Percentiles rank a stretch among this genome's conserved stretches.
phyloP scores from a whole-genome alignment of 495 filamentous ascomycete species.

The Aspergillus homomorphus region DNA sequence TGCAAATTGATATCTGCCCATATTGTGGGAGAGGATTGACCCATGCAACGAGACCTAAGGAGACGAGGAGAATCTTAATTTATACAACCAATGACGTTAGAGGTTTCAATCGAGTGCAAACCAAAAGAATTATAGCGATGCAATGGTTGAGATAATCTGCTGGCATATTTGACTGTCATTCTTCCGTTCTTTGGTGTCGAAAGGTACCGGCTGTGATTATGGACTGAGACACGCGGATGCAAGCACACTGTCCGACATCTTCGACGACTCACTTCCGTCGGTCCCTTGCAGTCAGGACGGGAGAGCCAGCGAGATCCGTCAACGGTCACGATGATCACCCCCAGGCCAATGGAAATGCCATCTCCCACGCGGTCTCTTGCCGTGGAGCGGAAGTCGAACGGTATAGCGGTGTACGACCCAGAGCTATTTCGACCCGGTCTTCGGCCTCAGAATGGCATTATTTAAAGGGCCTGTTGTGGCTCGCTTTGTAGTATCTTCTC shows the following conservation, averaged over 20 bases:
- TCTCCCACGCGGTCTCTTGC: constrained; percentile 25
- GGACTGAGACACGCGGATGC: constrained; percentile 13
- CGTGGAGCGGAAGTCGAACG: constrained; percentile 24
- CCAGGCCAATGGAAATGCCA: constrained; percentile 20
- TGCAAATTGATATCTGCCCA: not conserved
- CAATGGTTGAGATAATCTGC: not conserved
- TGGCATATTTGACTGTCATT: not conserved
- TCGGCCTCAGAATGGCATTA: constrained; percentile 7
- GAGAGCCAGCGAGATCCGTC: constrained; percentile 22
- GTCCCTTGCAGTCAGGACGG: constrained; percentile 38
- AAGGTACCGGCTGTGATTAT: not conserved
- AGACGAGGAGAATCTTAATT: no score
- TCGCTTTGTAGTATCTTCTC: not conserved
- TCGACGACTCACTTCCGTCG: constrained; percentile 36
- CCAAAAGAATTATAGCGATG: no score
- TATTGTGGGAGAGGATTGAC: no score
- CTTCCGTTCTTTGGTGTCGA: not conserved
- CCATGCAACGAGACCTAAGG: no score
- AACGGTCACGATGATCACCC: constrained; percentile 18
- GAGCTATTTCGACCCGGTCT: not conserved
- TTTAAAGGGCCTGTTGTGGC: constrained; percentile 14
- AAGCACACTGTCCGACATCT: constrained; percentile 26
- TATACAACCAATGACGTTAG: no score
- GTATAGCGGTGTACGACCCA: constrained; percentile 41
- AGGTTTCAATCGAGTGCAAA: not conserved